These are phyloP conservation scores for Phaeosphaeriaceae sp. DNA, from an alignment of 2,329 filamentous ascomycete species.

Conservation along the genomic window DNA sequence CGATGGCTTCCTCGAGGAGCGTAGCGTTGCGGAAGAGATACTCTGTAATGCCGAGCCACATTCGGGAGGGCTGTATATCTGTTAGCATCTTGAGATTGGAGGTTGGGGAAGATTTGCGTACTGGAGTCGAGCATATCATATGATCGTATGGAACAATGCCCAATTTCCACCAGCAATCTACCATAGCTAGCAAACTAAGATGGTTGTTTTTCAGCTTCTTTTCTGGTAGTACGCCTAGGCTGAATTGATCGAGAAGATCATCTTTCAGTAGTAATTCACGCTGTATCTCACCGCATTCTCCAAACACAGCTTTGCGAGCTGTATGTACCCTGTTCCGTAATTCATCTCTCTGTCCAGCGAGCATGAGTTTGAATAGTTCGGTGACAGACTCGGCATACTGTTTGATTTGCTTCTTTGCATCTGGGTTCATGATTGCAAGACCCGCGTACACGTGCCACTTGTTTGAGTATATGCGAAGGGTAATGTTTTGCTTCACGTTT, in stretches of 20 bases:
- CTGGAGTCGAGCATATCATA: slow-evolving; percentile 98
- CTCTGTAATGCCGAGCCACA: slow-evolving; percentile 97
- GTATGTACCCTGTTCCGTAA: slow-evolving; percentile 76
- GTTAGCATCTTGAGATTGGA: not conserved
- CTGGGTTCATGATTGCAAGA: slow-evolving; percentile 93
- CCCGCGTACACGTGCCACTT: slow-evolving; percentile 99
- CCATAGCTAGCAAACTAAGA: slow-evolving; percentile 90
- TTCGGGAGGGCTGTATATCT: slow-evolving; percentile 74
- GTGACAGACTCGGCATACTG: slow-evolving; percentile 94
- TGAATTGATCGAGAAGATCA: slow-evolving; percentile 86
- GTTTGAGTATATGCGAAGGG: slow-evolving; percentile 94
- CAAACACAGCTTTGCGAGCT: slow-evolving; percentile 76
- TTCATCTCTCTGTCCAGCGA: slow-evolving; percentile 79
- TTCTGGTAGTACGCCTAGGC: slow-evolving; percentile 72
- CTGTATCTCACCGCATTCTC: slow-evolving; percentile 60
- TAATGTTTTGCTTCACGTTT: slow-evolving; percentile 99
- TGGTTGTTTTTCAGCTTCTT: slow-evolving; percentile 87
- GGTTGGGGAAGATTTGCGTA: slow-evolving; percentile 47
- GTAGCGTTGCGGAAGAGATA: slow-evolving; percentile 86
- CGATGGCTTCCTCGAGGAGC: slow-evolving; percentile 82
- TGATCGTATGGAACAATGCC: slow-evolving; percentile 97
- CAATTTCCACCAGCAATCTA: slow-evolving; percentile 96
- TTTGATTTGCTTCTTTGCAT: slow-evolving; percentile 87
- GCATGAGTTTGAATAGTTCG: slow-evolving; percentile 95
- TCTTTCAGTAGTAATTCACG: slow-evolving; percentile 76